Evolutionary conservation across 73 alveolate species (phyloP), one percentile per base, ranked within the genome.

Genomic region (Loxodes magnus): DNA sequence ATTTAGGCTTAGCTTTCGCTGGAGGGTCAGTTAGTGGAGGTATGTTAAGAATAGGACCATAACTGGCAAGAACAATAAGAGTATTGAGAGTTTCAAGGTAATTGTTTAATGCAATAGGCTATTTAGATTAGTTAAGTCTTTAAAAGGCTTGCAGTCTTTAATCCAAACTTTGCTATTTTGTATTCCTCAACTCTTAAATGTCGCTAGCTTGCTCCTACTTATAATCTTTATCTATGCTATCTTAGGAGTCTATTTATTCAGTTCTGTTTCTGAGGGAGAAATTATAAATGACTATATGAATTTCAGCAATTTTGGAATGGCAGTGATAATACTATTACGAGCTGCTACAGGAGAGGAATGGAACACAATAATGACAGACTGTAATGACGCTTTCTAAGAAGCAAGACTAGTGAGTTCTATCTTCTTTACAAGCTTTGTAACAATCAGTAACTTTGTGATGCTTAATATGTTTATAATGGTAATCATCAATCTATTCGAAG

Each of bases 331-430:
- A 31, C 79, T 90, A 12, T 64, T 86, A 35, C 43, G 94, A 39
- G 43, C 77, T 12, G 76, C 97, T 0, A 87, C 98, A 15, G 96
- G 96, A 33, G 96, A 82, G 54, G 64, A 84, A 52, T 90, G 95
- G 93, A 51, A 58, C 33, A 26, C 39, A 33, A 52, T 87, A 0
- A 87, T 90, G 97, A 46, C 41, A 15, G 84, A 84, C 55, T 19
- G 49, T 4, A 64, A 57, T 73, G 50, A 54, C 15, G 43, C 17
- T 19, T 21, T 4, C 0, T 46, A 7, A 16, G 61, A 67, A 50
- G 73, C 67, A 15, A 28, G 39, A 14, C 33, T 10, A 16, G 43
- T 51, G 41, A 65, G 71, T 2, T 55, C 57, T 2, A 21, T 56
- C 5, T 78, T 55, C 65, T 78, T 52, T 55, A 27, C 65, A 9